These are phyloP conservation scores for Aspergillus tubingensis DNA, from an alignment of 2,329 filamentous ascomycete species.

Conservation along the genomic window DNA sequence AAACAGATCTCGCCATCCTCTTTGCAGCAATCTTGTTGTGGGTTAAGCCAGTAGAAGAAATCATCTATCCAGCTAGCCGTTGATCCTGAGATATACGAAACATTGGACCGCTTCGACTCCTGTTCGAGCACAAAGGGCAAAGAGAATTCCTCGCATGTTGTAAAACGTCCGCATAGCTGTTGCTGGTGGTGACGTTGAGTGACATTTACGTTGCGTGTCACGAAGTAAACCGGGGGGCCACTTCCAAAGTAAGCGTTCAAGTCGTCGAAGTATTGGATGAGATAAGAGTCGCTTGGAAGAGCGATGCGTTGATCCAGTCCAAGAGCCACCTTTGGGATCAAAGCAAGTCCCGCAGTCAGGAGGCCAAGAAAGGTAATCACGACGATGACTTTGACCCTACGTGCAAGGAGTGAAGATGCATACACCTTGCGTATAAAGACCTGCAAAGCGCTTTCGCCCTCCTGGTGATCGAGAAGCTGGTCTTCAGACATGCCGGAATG, in stretches of 20 bases:
- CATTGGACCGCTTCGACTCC: constrained; percentile 83
- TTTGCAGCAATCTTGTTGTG: constrained; percentile 74
- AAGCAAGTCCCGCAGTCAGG: constrained; percentile 79
- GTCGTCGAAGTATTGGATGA: constrained; percentile 96
- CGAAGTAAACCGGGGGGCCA: constrained; percentile 94
- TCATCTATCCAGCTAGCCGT: constrained; percentile 97
- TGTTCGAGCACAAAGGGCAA: constrained; percentile 89
- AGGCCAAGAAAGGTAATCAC: constrained; percentile 82
- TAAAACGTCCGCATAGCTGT: constrained; percentile 87
- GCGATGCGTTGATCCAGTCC: constrained; percentile 94
- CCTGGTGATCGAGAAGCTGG: constrained; percentile 66
- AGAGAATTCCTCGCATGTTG: constrained; percentile 80
- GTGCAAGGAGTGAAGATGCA: constrained; percentile 76
- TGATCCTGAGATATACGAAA: constrained; percentile 85
- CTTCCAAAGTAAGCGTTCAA: constrained; percentile 88
- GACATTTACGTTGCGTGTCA: constrained; percentile 77
- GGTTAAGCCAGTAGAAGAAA: constrained; percentile 95
- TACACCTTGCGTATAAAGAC: constrained; percentile 88
- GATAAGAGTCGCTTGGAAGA: constrained; percentile 88
- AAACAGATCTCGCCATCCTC: constrained; percentile 76
- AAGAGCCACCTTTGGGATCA: constrained; percentile 81
- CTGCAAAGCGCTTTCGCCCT: constrained; percentile 81
- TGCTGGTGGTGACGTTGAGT: constrained; percentile 76
- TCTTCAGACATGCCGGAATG: constrained; percentile 65
- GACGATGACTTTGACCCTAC: constrained; percentile 75